phyloP scores from a whole-genome alignment of 1,284 basidiomycete genomes.

The Pseudozyma tsukubaensis region DNA sequence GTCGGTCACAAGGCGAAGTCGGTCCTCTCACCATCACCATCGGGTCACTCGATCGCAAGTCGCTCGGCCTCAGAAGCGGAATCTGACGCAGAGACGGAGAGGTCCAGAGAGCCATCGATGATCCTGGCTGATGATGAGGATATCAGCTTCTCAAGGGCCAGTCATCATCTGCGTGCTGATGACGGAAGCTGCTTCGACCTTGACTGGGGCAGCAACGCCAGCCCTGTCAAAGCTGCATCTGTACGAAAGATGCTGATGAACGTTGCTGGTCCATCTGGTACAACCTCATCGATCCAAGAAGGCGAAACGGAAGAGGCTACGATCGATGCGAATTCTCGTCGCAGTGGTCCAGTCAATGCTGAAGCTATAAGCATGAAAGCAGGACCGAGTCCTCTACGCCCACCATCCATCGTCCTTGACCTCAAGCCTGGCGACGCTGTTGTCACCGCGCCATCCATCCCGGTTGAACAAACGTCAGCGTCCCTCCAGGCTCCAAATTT shows the following conservation, averaged over 20 bases:
- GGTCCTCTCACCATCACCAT: conserved; percentile 21
- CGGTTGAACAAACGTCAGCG: background rate
- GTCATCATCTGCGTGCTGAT: conserved; percentile 39
- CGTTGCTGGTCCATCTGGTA: background rate
- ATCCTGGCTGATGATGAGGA: conserved; percentile 33
- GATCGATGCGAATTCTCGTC: conserved; percentile 16
- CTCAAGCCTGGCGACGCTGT: background rate
- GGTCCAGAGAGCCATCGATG: conserved; percentile 53
- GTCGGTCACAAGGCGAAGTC: background rate
- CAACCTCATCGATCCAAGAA: background rate
- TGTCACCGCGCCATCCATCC: background rate
- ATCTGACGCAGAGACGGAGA: conserved; percentile 13
- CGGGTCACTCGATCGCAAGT: conserved; percentile 17
- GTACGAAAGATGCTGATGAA: conserved; percentile 1
- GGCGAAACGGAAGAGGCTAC: conserved; percentile 12
- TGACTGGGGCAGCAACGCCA: conserved; percentile 23
- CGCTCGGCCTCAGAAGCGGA: conserved; percentile 13
- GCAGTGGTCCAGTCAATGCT: background rate
- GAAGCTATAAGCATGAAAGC: conserved; percentile 3
- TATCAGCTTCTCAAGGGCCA: conserved; percentile 25
- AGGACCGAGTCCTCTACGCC: background rate
- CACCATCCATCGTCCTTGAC: conserved; percentile 25
- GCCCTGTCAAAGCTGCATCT: conserved; percentile 23
- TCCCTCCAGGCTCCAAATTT: background rate
- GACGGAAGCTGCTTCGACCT: conserved; percentile 58